These are phyloP conservation scores for Sordariomycetes sp. DNA, from an alignment of 2,329 filamentous ascomycete genomes.

Conservation along the genomic window DNA sequence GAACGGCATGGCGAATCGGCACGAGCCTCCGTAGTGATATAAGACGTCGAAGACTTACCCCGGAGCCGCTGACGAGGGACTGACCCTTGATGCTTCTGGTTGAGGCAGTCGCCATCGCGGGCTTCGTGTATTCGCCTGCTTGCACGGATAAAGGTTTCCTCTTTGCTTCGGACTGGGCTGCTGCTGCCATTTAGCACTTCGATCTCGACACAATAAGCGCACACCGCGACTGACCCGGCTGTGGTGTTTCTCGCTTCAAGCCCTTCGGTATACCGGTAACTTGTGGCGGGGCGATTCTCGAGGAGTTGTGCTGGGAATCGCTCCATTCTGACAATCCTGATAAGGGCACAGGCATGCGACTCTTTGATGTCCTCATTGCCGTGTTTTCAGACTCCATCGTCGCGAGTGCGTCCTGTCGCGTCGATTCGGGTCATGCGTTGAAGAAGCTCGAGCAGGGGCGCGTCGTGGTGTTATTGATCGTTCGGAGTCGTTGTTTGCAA, in stretches of 20 bases:
- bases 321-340: conserved; percentile 14
- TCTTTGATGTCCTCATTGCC: no score
- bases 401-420: no score
- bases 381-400: no score
- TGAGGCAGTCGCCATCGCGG: conserved; percentile 27
- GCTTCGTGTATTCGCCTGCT: conserved; percentile 40
- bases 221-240: conserved; percentile 28
- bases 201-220: background rate
- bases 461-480: no score
- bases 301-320: conserved; percentile 50
- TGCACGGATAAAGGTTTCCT: conserved; percentile 48
- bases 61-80: background rate
- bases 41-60: no score
- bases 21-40: no score
- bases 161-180: conserved; percentile 47
- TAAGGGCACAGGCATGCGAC: no score
- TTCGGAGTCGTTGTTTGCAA: no score
- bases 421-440: no score
- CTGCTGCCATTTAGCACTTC: conserved; percentile 22
- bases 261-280: conserved; percentile 26
- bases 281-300: conserved; percentile 30
- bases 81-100: conserved; percentile 14
- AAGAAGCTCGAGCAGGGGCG: no score
- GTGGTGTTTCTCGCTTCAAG: conserved; percentile 41
- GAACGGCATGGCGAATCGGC: no score